These are phyloP conservation scores for Mortierella sp. DNA, from an alignment of 371 early-diverging fungal genomes.

Conservation along the genomic window DNA sequence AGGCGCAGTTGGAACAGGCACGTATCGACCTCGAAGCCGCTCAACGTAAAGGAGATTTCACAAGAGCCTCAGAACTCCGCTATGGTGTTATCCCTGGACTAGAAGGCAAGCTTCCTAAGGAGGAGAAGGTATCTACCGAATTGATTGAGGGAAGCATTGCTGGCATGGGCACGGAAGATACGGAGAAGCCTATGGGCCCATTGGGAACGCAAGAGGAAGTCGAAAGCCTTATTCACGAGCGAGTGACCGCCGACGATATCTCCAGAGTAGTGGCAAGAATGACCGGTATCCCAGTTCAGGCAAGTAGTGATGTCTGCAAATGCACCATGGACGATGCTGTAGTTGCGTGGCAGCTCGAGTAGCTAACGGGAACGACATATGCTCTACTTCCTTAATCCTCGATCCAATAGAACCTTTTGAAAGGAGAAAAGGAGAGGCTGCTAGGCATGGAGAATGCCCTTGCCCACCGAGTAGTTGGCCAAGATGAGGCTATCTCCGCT, in stretches of 20 bases:
- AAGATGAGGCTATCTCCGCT: conserved; percentile 83
- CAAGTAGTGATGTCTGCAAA: conserved; percentile 18
- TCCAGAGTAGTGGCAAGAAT: conserved; percentile 87
- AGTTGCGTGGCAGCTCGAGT: neutral
- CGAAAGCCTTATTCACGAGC: conserved; percentile 81
- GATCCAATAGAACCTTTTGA: conserved; percentile 67
- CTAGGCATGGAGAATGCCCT: conserved; percentile 84
- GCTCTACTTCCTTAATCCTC: neutral
- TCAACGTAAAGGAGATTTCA: conserved; percentile 80
- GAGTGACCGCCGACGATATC: conserved; percentile 89
- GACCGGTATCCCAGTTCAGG: conserved; percentile 92
- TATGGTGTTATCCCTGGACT: conserved; percentile 92
- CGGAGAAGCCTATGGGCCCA: conserved; percentile 32
- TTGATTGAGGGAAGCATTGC: conserved; percentile 23
- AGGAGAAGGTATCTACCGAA: conserved; percentile 56
- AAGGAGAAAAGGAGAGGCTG: conserved; percentile 87
- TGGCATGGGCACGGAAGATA: conserved; percentile 18
- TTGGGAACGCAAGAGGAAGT: conserved; percentile 64
- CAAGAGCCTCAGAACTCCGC: conserved; percentile 82
- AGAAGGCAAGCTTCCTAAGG: conserved; percentile 76
- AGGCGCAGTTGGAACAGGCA: conserved; percentile 82
- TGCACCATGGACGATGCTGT: neutral
- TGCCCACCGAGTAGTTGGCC: conserved; percentile 85
- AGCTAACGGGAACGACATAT: neutral
- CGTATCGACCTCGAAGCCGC: conserved; percentile 82